These are phyloP conservation scores for Lecanicillium sp. DNA, from an alignment of 2,329 filamentous ascomycete species.

Conservation along the genomic window DNA sequence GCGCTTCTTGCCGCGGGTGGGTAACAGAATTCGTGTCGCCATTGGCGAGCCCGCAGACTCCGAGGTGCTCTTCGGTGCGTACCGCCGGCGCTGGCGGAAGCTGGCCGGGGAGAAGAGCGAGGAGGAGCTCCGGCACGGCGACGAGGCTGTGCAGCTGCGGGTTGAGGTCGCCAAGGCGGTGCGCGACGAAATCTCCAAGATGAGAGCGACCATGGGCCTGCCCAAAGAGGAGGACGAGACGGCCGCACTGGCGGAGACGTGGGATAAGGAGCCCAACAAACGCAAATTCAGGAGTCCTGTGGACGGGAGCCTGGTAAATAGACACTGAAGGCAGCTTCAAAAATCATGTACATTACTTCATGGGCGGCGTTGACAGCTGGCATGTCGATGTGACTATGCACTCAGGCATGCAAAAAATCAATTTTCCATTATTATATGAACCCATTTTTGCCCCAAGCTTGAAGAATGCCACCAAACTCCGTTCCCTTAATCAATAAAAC, in stretches of 20 bases:
- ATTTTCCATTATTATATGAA: conserved; percentile 6
- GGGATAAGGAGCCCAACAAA: conserved; percentile 49
- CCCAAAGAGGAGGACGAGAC: conserved; percentile 73
- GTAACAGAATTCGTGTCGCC: conserved; percentile 63
- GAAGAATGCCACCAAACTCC: conserved; percentile 11
- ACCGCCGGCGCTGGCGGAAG: conserved; percentile 67
- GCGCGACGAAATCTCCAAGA: conserved; percentile 71
- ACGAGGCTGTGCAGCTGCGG: conserved; percentile 63
- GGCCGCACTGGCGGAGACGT: conserved; percentile 73
- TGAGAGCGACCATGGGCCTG: conserved; percentile 65
- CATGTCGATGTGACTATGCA: no score
- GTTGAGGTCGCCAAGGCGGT: conserved; percentile 76
- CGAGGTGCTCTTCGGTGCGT: conserved; percentile 69
- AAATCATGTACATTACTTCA: conserved; percentile 1
- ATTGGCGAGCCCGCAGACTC: conserved; percentile 75
- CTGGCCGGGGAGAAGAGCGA: conserved; percentile 48
- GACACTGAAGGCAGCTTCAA: conserved; percentile 21
- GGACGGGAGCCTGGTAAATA: conserved; percentile 46
- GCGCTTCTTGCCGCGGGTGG: conserved; percentile 69
- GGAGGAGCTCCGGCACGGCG: conserved; percentile 36
- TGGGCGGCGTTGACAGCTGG: not conserved
- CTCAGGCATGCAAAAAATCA: not conserved
- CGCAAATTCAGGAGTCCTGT: conserved; percentile 48
- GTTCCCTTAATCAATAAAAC: not conserved
- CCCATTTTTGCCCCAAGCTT: not conserved